A percentile compares a stretch with the other conserved stretches of the same genome.
Conservation (phyloP, 441 rosid genomes). For the Brassica hybrid region DNA sequence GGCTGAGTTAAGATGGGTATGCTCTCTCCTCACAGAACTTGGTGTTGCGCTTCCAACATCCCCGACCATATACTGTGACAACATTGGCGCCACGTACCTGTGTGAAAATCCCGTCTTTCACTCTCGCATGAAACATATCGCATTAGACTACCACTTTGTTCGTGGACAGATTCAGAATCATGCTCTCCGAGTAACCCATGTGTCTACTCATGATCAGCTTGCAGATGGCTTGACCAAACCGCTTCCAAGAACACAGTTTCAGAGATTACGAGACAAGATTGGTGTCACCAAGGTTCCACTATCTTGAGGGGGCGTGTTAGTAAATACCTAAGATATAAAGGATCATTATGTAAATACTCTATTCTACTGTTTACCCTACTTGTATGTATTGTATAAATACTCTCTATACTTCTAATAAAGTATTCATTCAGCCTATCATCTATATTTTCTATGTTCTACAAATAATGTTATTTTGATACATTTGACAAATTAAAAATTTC, state of each 20-base stretch:
- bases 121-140: background rate
- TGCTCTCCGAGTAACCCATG: background rate
- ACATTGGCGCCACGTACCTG: too few species aligned
- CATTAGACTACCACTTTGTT: background rate
- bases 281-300: background rate
- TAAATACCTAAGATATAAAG: background rate
- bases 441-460: background rate
- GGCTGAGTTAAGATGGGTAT: too few species aligned
- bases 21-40: too few species aligned
- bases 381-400: background rate
- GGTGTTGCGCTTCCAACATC: too few species aligned
- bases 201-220: background rate
- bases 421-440: too few species aligned
- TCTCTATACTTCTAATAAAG: too few species aligned
- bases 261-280: background rate
- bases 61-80: too few species aligned
- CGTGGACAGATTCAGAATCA: background rate
- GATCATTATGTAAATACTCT: background rate
- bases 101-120: too few species aligned
- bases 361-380: background rate
- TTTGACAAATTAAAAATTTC: background rate
- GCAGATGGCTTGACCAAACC: background rate
- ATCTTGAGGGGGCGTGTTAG: background rate
- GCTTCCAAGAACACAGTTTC: background rate
- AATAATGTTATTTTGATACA: background rate